phyloP scores from a whole-genome alignment of 2,329 filamentous ascomycete species.

The Daldinia eschscholtzii region DNA sequence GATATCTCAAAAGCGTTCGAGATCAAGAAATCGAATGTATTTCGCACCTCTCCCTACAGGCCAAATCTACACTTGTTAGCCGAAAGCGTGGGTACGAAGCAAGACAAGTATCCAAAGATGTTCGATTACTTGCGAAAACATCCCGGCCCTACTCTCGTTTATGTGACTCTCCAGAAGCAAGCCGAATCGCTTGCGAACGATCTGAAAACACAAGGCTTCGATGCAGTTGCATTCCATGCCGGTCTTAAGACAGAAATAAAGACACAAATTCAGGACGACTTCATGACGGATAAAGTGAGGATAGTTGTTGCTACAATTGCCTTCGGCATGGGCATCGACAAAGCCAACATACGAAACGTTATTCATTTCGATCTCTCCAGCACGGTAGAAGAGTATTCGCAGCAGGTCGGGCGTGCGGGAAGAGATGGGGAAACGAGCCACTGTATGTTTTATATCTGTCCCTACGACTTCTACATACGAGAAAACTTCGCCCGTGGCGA shows the following conservation, averaged over 20 bases:
- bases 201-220: slow-evolving; percentile 56
- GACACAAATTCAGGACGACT: slow-evolving; percentile 62
- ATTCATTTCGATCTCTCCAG: slow-evolving; percentile 65
- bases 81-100: slow-evolving; percentile 56
- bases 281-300: slow-evolving; percentile 61
- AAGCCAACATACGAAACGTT: slow-evolving; percentile 66
- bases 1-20: slow-evolving; percentile 67
- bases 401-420: slow-evolving; percentile 69
- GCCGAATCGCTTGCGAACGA: slow-evolving; percentile 59
- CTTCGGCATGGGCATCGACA: slow-evolving; percentile 72
- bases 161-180: slow-evolving; percentile 70
- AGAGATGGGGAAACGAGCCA: slow-evolving; percentile 65
- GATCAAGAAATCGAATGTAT: slow-evolving; percentile 64
- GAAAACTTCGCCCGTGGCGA: slow-evolving; percentile 72
- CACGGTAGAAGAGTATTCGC: slow-evolving; percentile 69
- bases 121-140: slow-evolving; percentile 63
- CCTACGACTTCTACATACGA: slow-evolving; percentile 68
- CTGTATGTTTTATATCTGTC: slow-evolving; percentile 70
- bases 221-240: slow-evolving; percentile 63
- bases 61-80: slow-evolving; percentile 69
- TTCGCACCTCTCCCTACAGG: slow-evolving; percentile 70
- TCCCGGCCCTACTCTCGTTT: slow-evolving; percentile 69
- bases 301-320: slow-evolving; percentile 69
- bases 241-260: slow-evolving; percentile 62
- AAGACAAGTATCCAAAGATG: slow-evolving; percentile 61